Percentiles rank a stretch among this genome's conserved stretches.
These are phyloP conservation scores for Arxiozyma bovina DNA, from an alignment of 1,139 yeast species.

Conservation along the genomic window DNA sequence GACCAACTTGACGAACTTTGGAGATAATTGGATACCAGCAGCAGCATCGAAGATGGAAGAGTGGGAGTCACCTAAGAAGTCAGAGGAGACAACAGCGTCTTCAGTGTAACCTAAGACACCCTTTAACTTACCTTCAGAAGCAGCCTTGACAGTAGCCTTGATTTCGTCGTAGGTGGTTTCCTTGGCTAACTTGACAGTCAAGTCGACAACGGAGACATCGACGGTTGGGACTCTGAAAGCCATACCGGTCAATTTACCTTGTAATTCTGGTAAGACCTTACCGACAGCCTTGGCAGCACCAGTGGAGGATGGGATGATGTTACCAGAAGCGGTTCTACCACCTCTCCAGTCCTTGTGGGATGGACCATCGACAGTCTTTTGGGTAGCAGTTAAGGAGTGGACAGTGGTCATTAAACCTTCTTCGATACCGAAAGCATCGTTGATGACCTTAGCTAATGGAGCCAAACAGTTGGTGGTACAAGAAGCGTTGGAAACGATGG, in stretches of 20 bases:
- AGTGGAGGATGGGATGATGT: conserved; percentile 82
- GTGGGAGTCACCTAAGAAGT: conserved; percentile 67
- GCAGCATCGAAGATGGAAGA: conserved; percentile 76
- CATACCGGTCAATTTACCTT: conserved; percentile 86
- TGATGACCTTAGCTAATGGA: conserved; percentile 75
- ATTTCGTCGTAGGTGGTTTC: conserved; percentile 70
- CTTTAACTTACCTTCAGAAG: conserved; percentile 62
- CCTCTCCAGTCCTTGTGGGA: conserved; percentile 95
- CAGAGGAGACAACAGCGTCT: conserved; percentile 78
- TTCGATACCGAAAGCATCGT: conserved; percentile 72
- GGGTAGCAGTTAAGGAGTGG: conserved; percentile 84
- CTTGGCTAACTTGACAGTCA: conserved; percentile 61
- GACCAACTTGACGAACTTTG: conserved; percentile 75
- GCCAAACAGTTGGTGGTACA: conserved; percentile 90
- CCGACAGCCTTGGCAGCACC: conserved; percentile 94
- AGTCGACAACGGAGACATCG: conserved; percentile 74
- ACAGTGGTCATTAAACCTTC: conserved; percentile 88
- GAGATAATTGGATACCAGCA: conserved; percentile 80
- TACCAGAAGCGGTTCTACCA: conserved; percentile 88
- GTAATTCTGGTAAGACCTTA: conserved; percentile 76
- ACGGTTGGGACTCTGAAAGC: conserved; percentile 84
- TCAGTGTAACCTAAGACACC: conserved; percentile 78
- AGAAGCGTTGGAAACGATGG: conserved; percentile 75
- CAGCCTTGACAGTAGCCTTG: conserved; percentile 58
- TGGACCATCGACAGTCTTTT: conserved; percentile 88